Evolutionary conservation across 495 filamentous ascomycete genomes (phyloP).

Genomic region (Penicillium malachiteum): DNA sequence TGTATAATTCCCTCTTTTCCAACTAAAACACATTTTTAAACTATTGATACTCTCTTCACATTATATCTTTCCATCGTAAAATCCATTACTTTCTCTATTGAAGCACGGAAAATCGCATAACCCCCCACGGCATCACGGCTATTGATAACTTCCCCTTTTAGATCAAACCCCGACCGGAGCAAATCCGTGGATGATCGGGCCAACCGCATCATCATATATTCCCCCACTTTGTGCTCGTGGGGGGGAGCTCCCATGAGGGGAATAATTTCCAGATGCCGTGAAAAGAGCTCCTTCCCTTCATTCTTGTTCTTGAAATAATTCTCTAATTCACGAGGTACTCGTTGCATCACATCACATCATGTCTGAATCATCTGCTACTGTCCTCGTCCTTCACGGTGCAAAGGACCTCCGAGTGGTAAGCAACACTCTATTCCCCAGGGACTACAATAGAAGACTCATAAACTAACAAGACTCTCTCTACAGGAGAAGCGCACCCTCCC

Average conservation of each 20-base stretch:
- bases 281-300: conserved; percentile 1
- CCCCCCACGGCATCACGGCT: conserved; percentile 25
- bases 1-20: too few relatives aligned
- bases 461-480: conserved; percentile 5
- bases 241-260: conserved; percentile 4
- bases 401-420: conserved; percentile 66
- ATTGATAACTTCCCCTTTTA: conserved; percentile 23
- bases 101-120: neutral
- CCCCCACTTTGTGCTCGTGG: neutral
- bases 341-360: conserved; percentile 15
- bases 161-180: conserved; percentile 37
- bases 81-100: neutral
- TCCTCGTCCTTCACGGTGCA: conserved; percentile 68
- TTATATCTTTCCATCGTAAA: neutral
- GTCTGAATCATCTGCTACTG: conserved; percentile 41
- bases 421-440: neutral
- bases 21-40: too few relatives aligned
- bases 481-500: conserved; percentile 45
- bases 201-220: neutral
- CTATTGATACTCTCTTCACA: too few relatives aligned
- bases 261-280: neutral
- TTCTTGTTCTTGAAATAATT: neutral
- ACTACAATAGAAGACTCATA: neutral
- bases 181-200: conserved; percentile 16
- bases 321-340: neutral